Base-by-base conservation (phyloP, 2,329 filamentous ascomycete genomes). In the Talaromyces islandicus region DNA sequence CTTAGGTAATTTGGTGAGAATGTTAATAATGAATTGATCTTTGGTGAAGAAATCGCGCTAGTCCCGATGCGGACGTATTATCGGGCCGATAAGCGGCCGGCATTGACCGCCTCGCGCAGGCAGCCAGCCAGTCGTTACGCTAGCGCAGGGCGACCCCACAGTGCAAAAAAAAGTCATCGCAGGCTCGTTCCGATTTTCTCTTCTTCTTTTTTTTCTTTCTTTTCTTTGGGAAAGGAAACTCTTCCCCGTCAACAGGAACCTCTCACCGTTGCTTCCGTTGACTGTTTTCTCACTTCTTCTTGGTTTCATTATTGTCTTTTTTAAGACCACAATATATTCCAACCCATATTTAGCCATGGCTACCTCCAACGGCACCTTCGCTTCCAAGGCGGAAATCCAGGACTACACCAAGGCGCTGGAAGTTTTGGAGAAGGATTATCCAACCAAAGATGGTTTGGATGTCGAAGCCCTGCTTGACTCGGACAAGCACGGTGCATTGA, bases 401-500 rank as follows among this genome's bases (percentile, higher is more conserved):
- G 90, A 95, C 81, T 83, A 83, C 81, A 80, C 82, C 73, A 88
- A 82, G 72, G 94, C 93, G 65, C 79, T 92, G 65, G 88, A 95
- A 72, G 79, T 92, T 67, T 84, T 97, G 75, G 84, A 89, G 75
- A 78, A 77, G 62, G 86, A 93, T 72, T 97, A 96, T 77, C 75
- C 87, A 66, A 83, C 83, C 74, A 83, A 81, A 69, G 94, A 99
- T 85, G 94, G 94, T 62, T 88, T 99, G 69, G 86, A 91, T 74
- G 86, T 95, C 71, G 82, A 91, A 72, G 88, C 91, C 65, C 84
- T 99, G 69, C 86, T 97, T 75, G 90, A 99, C 81, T 92, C 93
- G 67, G 89, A 89, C 80, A 89, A 88, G 78, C 90, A 92, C 72
- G 94, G 94, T 64, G 94, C 94, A 71, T 83, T 99, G 72, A 97